Evolutionary conservation across 768 basidiomycete species (phyloP).

Genomic region (Filobasidium wieringae): DNA sequence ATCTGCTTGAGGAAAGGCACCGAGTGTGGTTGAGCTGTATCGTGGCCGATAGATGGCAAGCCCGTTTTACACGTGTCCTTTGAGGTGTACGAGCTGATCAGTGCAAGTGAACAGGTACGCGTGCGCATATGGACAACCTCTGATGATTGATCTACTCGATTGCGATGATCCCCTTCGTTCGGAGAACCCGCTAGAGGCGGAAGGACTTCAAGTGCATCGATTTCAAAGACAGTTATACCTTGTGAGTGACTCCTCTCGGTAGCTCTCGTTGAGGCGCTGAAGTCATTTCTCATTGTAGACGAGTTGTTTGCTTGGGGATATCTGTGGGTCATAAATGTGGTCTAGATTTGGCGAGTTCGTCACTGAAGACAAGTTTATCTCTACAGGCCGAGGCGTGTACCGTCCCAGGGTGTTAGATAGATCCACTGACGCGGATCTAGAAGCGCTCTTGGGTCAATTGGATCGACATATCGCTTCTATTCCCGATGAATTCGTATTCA

Average conservation of each 20-base stretch:
- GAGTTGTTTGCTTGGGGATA: not conserved
- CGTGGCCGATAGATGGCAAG: not conserved
- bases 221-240: not conserved
- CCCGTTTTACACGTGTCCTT: no score
- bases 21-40: not conserved
- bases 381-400: not conserved
- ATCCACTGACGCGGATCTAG: not conserved
- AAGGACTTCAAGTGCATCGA: not conserved
- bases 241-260: not conserved
- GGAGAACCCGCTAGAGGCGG: not conserved
- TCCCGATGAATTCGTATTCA: not conserved
- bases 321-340: not conserved
- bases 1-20: constrained; percentile 19
- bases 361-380: not conserved
- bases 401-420: not conserved
- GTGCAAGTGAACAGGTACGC: not conserved
- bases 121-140: not conserved
- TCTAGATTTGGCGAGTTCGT: not conserved
- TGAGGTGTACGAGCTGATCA: not conserved
- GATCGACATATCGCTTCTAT: not conserved
- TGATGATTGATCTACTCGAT: not conserved
- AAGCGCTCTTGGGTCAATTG: not conserved
- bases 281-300: no score
- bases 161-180: not conserved
- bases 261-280: no score